Base-by-base conservation (phyloP, 2,329 filamentous ascomycete species). In the Leptographium wingfieldii region DNA sequence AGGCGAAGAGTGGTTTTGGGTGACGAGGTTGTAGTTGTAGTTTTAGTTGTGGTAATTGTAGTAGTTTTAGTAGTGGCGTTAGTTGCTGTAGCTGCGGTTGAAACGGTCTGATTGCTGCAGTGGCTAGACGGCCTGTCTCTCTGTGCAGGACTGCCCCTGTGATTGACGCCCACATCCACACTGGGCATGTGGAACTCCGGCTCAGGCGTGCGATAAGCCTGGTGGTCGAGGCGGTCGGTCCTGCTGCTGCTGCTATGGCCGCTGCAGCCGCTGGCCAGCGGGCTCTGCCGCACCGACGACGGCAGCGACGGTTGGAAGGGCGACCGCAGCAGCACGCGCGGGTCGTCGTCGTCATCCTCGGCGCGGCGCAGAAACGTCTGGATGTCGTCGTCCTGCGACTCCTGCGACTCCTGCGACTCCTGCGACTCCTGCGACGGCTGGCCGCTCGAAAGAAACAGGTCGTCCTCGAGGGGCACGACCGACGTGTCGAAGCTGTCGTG, bases 401-500 rank as follows among this genome's bases (percentile, higher is more conserved):
- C 56, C 48, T 40, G 38, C 55, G 40, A 48, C 6, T 31, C 40
- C 16, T 33, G 40, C 2, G 52, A 38, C 25, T 54, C 51, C 31
- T 80, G 80, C 1, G 79, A 80, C 10, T 53, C 11, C 48, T 80
- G 79, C 1, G 80, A 80, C 14, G 77, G 77, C 10, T 58, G 52
- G 52, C 73, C 71, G 66, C 74, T 75, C 54, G 74, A 75, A 1
- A 73, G 61, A 56, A 72, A 65, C 29, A 70, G 64, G 31, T 73
- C 69, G 55, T 75, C 72, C 52, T 77, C 75, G 35, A 77, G 68
- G 40, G 77, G 75, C 19, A 82, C 69, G 59, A 82, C 73, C 11
- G 77, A 76, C 6, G 80, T 81, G 65, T 82, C 80, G 67, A 83
- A 83, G 66, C 79, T 82, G 66, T 83, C 80, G 68, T 83, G 77